phyloP scores from a whole-genome alignment of 2,329 filamentous ascomycete genomes.

The Anthostomella pinea region DNA sequence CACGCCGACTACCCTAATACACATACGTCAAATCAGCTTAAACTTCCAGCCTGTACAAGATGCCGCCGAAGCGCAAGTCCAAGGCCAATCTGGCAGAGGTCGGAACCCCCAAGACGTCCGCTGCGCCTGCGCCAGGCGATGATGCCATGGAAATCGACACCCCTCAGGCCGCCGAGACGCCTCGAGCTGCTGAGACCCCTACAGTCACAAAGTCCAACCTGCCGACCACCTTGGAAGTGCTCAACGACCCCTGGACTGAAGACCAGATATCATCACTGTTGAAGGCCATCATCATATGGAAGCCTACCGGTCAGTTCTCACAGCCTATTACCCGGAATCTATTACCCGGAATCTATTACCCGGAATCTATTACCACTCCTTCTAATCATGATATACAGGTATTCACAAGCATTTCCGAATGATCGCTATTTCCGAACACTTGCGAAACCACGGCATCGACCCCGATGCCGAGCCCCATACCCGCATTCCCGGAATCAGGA shows the following conservation, averaged over 20 bases:
- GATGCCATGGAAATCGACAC: conserved; percentile 61
- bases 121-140: conserved; percentile 50
- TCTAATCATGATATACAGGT: too few species aligned
- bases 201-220: conserved; percentile 34
- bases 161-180: conserved; percentile 51
- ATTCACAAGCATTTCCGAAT: conserved; percentile 95
- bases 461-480: conserved; percentile 72
- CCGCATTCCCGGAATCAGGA: conserved; percentile 87
- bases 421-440: conserved; percentile 76
- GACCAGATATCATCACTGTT: conserved; percentile 92
- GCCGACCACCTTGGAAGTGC: conserved; percentile 37
- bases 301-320: conserved; percentile 73
- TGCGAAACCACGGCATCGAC: conserved; percentile 78
- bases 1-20: neutral
- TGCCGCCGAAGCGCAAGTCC: conserved; percentile 70
- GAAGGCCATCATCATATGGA: conserved; percentile 91
- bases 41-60: conserved; percentile 35
- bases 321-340: conserved; percentile 2
- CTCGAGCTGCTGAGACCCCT: conserved; percentile 38
- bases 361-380: conserved; percentile 6
- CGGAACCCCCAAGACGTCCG: conserved; percentile 50
- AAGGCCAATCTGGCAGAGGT: conserved; percentile 53
- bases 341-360: too few species aligned
- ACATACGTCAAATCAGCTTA: neutral
- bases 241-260: conserved; percentile 83